These are phyloP conservation scores for Dioszegia crocea DNA, from an alignment of 768 basidiomycete genomes.

Conservation along the genomic window DNA sequence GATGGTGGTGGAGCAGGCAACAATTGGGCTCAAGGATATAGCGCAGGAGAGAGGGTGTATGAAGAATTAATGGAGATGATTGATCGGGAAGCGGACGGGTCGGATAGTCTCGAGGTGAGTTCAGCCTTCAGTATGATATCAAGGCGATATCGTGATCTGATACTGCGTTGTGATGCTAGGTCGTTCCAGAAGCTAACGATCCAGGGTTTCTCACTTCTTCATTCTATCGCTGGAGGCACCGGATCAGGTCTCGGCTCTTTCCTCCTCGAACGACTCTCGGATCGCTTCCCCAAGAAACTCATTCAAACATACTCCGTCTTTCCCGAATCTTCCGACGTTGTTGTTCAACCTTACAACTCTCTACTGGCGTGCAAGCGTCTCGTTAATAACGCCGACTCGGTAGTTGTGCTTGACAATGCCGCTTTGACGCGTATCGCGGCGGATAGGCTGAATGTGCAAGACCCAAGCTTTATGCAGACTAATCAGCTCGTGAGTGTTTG, in stretches of 20 bases:
- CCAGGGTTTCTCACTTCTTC: conserved; percentile 97
- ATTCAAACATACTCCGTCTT: conserved; percentile 99
- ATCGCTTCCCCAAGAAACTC: conserved; percentile 97
- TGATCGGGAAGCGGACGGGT: conserved; percentile 94
- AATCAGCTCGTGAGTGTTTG: conserved; percentile 46
- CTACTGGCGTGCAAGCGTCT: conserved; percentile 86
- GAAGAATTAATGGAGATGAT: conserved; percentile 99
- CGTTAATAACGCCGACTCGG: conserved; percentile 93
- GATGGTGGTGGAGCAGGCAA: conserved; percentile 99
- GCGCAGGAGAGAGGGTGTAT: conserved; percentile 81
- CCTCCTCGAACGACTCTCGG: conserved; percentile 89
- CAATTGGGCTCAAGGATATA: conserved; percentile 96
- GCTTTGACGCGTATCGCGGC: conserved; percentile 88
- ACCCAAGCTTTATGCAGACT: conserved; percentile 53
- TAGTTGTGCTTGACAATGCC: conserved; percentile 94
- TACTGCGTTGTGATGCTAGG: too few relatives aligned
- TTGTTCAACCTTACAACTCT: conserved; percentile 98
- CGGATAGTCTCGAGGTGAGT: conserved; percentile 86
- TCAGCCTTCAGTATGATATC: too few relatives aligned
- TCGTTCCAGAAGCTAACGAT: neutral
- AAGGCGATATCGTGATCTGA: too few relatives aligned
- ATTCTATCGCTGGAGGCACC: conserved; percentile 97
- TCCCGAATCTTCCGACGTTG: conserved; percentile 85
- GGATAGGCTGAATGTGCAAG: conserved; percentile 78
- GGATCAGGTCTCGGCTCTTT: conserved; percentile 99